A percentile compares a stretch with the other conserved stretches of the same genome.
These are phyloP conservation scores for Syncephalastrum racemosum DNA, from an alignment of 371 early-diverging fungal species.

Conservation along the genomic window DNA sequence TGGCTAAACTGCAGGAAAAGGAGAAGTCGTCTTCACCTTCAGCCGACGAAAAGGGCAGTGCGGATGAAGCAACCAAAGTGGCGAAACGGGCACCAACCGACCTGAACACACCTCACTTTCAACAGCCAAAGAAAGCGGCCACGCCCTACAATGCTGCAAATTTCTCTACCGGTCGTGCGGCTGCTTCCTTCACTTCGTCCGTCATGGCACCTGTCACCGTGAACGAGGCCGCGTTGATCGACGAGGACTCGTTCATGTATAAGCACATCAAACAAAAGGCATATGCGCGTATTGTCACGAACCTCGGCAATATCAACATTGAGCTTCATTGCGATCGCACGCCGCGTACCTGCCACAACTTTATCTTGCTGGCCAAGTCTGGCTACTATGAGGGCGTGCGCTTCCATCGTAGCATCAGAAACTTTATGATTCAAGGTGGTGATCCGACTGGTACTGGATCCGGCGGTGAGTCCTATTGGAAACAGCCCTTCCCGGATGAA, in stretches of 20 bases:
- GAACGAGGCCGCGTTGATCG: conserved; percentile 69
- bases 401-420: conserved; percentile 89
- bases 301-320: conserved; percentile 83
- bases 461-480: conserved; percentile 87
- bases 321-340: conserved; percentile 84
- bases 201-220: conserved; percentile 71
- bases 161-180: conserved; percentile 79
- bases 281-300: conserved; percentile 77
- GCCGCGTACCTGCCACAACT: conserved; percentile 90
- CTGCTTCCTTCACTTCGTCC: conserved; percentile 89
- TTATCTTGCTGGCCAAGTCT: conserved; percentile 78
- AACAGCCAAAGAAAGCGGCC: conserved; percentile 43
- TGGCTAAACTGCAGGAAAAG: conserved; percentile 50
- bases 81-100: conserved; percentile 17
- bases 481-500: conserved; percentile 79
- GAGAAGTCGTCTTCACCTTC: conserved; percentile 11
- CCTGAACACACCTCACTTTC: conserved; percentile 29
- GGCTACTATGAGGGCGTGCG: conserved; percentile 80
- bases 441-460: conserved; percentile 91
- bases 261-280: conserved; percentile 74
- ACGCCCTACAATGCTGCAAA: conserved; percentile 76
- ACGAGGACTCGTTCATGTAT: conserved; percentile 88
- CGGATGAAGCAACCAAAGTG: conserved; percentile 19
- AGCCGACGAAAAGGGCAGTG: conserved; percentile 19
- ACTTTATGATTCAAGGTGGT: conserved; percentile 96